A percentile compares a stretch with the other conserved stretches of the same genome.
Evolutionary conservation across 75 land plant genomes (phyloP).

Genomic region (Pinus taeda): DNA sequence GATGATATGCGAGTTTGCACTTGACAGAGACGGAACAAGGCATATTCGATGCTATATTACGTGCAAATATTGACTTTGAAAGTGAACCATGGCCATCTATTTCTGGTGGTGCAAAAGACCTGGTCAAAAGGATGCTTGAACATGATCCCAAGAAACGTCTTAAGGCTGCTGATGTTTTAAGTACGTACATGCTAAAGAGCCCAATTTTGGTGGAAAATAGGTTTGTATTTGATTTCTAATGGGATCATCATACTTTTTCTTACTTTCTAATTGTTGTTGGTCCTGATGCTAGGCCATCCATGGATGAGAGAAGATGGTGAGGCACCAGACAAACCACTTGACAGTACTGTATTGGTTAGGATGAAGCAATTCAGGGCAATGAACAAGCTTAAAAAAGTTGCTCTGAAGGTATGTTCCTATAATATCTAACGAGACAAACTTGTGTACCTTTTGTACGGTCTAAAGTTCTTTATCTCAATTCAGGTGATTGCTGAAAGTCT

Average conservation of each 20-base stretch:
- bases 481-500: slow-evolving; percentile 81
- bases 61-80: slow-evolving; percentile 67
- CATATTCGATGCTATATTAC: slow-evolving; percentile 72
- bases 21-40: slow-evolving; percentile 69
- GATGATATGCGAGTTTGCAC: background rate
- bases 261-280: background rate
- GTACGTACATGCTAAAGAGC: slow-evolving; percentile 28
- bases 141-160: slow-evolving; percentile 66
- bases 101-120: slow-evolving; percentile 77
- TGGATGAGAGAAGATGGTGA: slow-evolving; percentile 91
- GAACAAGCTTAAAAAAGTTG: slow-evolving; percentile 97
- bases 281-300: slow-evolving; percentile 81
- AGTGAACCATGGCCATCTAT: slow-evolving; percentile 90
- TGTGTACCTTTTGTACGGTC: background rate
- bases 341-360: slow-evolving; percentile 77
- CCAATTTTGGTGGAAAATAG: too few relatives aligned
- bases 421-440: background rate
- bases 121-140: slow-evolving; percentile 76
- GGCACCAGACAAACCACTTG: slow-evolving; percentile 91
- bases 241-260: too few relatives aligned
- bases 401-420: slow-evolving; percentile 59
- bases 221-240: too few relatives aligned
- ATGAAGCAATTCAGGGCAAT: slow-evolving; percentile 98
- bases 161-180: slow-evolving; percentile 66
- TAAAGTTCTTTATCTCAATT: background rate